Evolutionary conservation across 495 filamentous ascomycete genomes (phyloP), one percentile per base, ranked within the genome.

Genomic region (Aspergillus diversus): DNA sequence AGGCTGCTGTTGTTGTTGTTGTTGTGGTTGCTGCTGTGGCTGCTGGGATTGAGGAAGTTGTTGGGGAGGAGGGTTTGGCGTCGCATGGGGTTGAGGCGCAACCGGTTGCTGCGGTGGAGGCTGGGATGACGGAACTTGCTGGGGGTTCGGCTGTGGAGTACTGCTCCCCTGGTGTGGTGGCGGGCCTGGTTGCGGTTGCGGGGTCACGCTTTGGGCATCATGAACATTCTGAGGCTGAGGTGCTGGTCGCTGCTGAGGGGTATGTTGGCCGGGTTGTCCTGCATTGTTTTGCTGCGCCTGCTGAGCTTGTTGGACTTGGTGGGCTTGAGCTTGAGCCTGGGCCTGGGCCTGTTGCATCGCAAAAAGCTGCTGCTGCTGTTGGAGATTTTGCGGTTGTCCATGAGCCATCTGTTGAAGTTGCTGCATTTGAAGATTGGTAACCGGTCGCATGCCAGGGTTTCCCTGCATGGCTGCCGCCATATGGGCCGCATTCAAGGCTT

Each of bases 381-480:
- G 80, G 33, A 77, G 68, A 62, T 79, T 83, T 61, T 80, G 77
- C 2, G 83, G 80, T 55, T 85, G 84, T 52, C 77, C 78, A 67
- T 85, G 83, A 4, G 79, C 80, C 69, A 82, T 80, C 61, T 81
- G 81, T 61, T 77, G 80, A 49, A 83, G 75, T 47, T 81, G 77
- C 74, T 81, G 77, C 75, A 81, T 75, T 54, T 69, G 68, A 39
- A 75, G 57, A 53, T 75, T 43, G 0, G 39, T 78, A 32, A 76
- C 70, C 33, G 71, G 79, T 49, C 76, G 78, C 78, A 84, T 81
- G 50, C 65, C 71, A n/a, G 73, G 72, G 37, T 79, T 80, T 6
- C 65, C 75, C 59, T 83, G 79, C 78, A 89, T 84, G 31, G 84
- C 81, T 48, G 80, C 77, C 49, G 80, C 77, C 64, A 85, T 77